Percentiles rank a stretch among this genome's conserved stretches.
phyloP scores from a whole-genome alignment of 164 flowering plant genomes.

The Taxillus chinensis region DNA sequence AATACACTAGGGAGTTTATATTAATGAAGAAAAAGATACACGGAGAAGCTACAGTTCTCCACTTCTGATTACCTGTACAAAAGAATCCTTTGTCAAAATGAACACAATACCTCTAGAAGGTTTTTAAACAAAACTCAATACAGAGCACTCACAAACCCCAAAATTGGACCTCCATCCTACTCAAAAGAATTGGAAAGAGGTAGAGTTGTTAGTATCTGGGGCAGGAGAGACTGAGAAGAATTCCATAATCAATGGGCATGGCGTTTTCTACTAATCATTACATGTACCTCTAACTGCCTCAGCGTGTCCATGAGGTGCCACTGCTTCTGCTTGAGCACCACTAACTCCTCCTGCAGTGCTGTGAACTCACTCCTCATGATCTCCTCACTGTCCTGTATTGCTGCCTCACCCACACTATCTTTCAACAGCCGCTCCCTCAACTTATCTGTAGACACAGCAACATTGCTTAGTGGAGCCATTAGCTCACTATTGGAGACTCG shows the following conservation, averaged over 20 bases:
- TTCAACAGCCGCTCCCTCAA: slow-evolving; percentile 61
- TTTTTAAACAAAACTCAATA: too few species aligned
- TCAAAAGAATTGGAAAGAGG: not conserved
- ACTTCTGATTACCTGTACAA: not conserved
- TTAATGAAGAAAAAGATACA: not conserved
- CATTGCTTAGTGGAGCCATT: slow-evolving; percentile 42
- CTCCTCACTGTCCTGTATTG: slow-evolving; percentile 52
- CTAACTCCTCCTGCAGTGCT: slow-evolving; percentile 45
- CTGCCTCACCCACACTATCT: slow-evolving; percentile 73
- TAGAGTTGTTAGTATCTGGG: slow-evolving; percentile 3
- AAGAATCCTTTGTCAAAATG: not conserved
- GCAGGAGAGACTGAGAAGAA: slow-evolving; percentile 20
- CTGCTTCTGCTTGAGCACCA: slow-evolving; percentile 82
- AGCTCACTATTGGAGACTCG: slow-evolving; percentile 81
- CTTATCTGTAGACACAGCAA: slow-evolving; percentile 63
- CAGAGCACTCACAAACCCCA: too few species aligned
- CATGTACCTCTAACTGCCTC: slow-evolving; percentile 86
- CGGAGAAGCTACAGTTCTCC: not conserved
- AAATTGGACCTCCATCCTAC: too few species aligned
- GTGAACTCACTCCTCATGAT: slow-evolving; percentile 50
- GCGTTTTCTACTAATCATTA: slow-evolving; percentile 20
- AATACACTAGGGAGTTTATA: not conserved
- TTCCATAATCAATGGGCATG: slow-evolving; percentile 16
- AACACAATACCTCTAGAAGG: too few species aligned
- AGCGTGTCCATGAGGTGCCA: slow-evolving; percentile 62